Evolutionary conservation across 2,329 filamentous ascomycete species (phyloP), one percentile per base, ranked within the genome.

Genomic region (Colletotrichum chlorophyti): DNA sequence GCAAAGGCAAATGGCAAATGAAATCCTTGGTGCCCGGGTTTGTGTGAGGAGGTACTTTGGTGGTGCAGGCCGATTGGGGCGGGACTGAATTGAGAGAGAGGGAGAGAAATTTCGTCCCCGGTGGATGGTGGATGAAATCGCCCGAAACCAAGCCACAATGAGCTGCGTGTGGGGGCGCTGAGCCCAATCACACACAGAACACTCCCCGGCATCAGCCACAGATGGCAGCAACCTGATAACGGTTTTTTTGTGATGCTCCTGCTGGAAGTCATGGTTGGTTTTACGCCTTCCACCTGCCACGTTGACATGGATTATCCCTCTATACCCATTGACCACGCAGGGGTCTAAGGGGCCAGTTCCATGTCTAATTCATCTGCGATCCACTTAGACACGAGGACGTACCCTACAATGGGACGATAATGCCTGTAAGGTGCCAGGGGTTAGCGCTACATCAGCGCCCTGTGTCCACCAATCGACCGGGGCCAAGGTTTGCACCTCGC

Each of bases 301-400:
- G 32, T 8, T 11, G 7, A 12, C 51, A 34, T 19, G 42, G 51
- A 27, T 26, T 12, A 15, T 15, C 21, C 3, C 51, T 24, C 24
- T n/a, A n/a, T n/a, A n/a, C n/a, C n/a, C n/a, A n/a, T n/a, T n/a
- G n/a, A n/a, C n/a, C n/a, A n/a, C n/a, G n/a, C n/a, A n/a, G n/a
- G n/a, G n/a, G n/a, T n/a, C n/a, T n/a, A n/a, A n/a, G n/a, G n/a
- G n/a, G n/a, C n/a, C n/a, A n/a, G n/a, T n/a, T n/a, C n/a, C n/a
- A n/a, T n/a, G n/a, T n/a, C n/a, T n/a, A n/a, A n/a, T n/a, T n/a
- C n/a, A n/a, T n/a, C n/a, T n/a, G n/a, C 4, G 4, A 14, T 17
- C 55, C 55, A 59, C 51, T 50, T 34, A 21, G 51, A 26, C 51
- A 49, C 51, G 51, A 55, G 55, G 19, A 50, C 26, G 42, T 55